Evolutionary conservation across 2,329 filamentous ascomycete species (phyloP), one percentile per base, ranked within the genome.

Genomic region (Paecilomyces fulvus): DNA sequence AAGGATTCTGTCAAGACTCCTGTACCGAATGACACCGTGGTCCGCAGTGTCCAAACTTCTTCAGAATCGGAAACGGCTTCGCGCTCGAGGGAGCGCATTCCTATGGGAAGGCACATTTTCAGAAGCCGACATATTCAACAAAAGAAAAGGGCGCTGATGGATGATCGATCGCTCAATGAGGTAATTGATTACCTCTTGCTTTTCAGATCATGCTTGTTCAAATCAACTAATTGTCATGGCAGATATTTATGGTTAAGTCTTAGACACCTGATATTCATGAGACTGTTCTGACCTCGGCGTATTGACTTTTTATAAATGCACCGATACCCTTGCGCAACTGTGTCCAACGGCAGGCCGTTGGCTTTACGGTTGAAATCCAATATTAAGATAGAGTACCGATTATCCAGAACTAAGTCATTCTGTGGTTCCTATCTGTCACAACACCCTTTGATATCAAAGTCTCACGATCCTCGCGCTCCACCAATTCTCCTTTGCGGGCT

Each of bases 91-190:
- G 73, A 70, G 75, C 79, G 59, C 48, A 66, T 63, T 33, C 73
- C 73, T 20, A 77, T 80, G 25, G 84, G 81, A 52, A 82, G 90
- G 61, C 89, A 92, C 69, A 82, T 88, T 55, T 84, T 92, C 51
- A 80, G 92, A 60, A 85, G 89, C 63, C 82, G 90, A 58, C 90
- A 92, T 72, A 96, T 97, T 66, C 87, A 87, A 56, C 89, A 94
- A 65, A 97, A 97, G 78, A 86, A 85, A 65, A 83, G 87, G 76
- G 91, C 92, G 2, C 82, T 91, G 57, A 82, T 90, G 76, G 89
- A 96, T 71, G 81, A 86, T 52, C 85, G 87, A 67, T 89, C 91
- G 12, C 74, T 97, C 67, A 92, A 92, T 70, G 91, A 96, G 84
- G 89, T 92, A 75, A 71, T 77, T 66, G 31, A 58, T 55, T 28